Base-by-base conservation (phyloP, 1,284 basidiomycete species). In the Rhodofomes roseus region DNA sequence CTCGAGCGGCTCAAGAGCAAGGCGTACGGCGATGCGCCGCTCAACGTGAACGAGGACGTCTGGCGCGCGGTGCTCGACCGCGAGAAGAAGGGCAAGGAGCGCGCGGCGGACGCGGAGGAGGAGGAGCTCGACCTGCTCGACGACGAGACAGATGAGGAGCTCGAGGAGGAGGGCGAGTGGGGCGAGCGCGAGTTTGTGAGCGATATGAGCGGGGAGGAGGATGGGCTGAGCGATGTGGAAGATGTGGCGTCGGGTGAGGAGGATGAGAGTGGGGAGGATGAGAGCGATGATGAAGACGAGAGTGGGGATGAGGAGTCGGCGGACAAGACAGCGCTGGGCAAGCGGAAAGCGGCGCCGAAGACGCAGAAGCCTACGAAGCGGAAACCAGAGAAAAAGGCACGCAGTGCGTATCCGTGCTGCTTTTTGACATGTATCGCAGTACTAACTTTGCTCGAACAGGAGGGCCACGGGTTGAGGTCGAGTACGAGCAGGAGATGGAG, bases 21-120 rank as follows among this genome's bases (percentile, higher is more conserved):
- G 73, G 95, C 96, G 11, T 99, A 99, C 71, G 96, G 97, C 53
- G 97, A 99, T 70, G 92, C 93, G 31, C 97, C 96, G 22, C 81
- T 99, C 41, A 99, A 99, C 74, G 96, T 99, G 63, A 99, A 99
- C 75, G 97, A 99, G 77, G 89, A 85, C 46, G 95, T 99, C 4
- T 99, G 97, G 97, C 86, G 89, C 66, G 87, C 90, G 6, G 89
- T 98, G 44, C 77, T 98, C 54, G 93, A 96, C 70, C 81, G 86
- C 60, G 92, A 95, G 70, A 82, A 82, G 56, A 80, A 81, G 65
- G 80, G 79, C 65, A 77, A 79, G 68, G 70, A 72, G 59, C 50
- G 50, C 31, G 50, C 29, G 40, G 40, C n/a, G 43, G 73, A 76
- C 55, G 74, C 70, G 59, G 74, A 77, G 44, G 78, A 79, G 66